A percentile compares a stretch with the other conserved stretches of the same genome.
Evolutionary conservation across 2,329 filamentous ascomycete genomes (phyloP).

Genomic region (Ascochyta rabiei): DNA sequence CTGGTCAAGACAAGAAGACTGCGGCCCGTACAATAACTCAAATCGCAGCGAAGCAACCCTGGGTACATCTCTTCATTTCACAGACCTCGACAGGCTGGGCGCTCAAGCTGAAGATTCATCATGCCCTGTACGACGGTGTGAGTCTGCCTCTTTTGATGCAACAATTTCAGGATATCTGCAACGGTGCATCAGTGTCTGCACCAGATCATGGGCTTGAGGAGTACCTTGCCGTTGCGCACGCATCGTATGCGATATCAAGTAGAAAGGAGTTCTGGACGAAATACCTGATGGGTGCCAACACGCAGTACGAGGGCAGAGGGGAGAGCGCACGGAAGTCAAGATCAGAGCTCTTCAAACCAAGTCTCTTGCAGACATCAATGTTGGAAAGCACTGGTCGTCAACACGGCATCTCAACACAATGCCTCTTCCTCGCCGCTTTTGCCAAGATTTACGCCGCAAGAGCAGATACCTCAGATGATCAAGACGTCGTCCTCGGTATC

Average conservation of each 20-base stretch:
- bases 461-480: slow-evolving; percentile 21
- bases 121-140: slow-evolving; percentile 86
- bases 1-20: slow-evolving; percentile 21
- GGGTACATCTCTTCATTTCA: slow-evolving; percentile 46
- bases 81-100: slow-evolving; percentile 40
- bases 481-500: slow-evolving; percentile 71
- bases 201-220: slow-evolving; percentile 47
- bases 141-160: slow-evolving; percentile 71
- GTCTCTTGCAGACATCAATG: slow-evolving; percentile 50
- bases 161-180: slow-evolving; percentile 56
- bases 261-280: slow-evolving; percentile 58
- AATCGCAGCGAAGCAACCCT: slow-evolving; percentile 32
- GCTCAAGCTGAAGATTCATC: slow-evolving; percentile 68
- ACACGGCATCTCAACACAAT: slow-evolving; percentile 69
- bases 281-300: slow-evolving; percentile 48
- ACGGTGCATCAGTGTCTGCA: slow-evolving; percentile 16
- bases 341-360: slow-evolving; percentile 57
- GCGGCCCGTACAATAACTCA: background rate
- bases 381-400: slow-evolving; percentile 55
- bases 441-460: slow-evolving; percentile 58
- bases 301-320: slow-evolving; percentile 22
- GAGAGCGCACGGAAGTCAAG: slow-evolving; percentile 36
- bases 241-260: slow-evolving; percentile 9
- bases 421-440: slow-evolving; percentile 76
- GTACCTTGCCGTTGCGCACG: slow-evolving; percentile 44